Conservation (phyloP, 1,284 basidiomycete species). For the Agroathelia rolfsii region DNA sequence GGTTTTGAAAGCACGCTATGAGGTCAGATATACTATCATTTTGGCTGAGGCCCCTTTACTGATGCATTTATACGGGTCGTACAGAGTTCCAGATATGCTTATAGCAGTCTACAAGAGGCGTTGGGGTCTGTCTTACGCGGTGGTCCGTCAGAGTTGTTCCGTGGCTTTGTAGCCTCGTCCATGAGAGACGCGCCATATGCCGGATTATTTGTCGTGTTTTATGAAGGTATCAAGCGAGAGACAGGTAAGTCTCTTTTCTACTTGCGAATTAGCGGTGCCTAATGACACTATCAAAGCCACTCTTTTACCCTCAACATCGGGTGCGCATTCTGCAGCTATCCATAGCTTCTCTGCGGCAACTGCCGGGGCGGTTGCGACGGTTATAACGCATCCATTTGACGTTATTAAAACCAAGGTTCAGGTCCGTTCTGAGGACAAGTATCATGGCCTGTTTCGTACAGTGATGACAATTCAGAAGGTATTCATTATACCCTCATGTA, state of each 20-base stretch:
- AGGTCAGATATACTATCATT: conserved; percentile 42
- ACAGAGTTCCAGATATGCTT: conserved; percentile 75
- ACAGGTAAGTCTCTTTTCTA: conserved; percentile 34
- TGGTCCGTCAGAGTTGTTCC: conserved; percentile 78
- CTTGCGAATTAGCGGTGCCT: conserved; percentile 13
- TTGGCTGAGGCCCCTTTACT: conserved; percentile 2
- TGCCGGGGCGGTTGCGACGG: conserved; percentile 73
- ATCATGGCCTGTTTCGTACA: conserved; percentile 62
- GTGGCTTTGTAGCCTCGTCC: conserved; percentile 85
- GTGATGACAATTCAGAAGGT: conserved; percentile 60
- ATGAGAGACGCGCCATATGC: conserved; percentile 94
- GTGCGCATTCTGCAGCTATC: conserved; percentile 33
- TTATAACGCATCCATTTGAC: conserved; percentile 84
- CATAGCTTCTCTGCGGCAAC: conserved; percentile 60
- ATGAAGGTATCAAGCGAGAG: conserved; percentile 77
- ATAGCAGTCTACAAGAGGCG: conserved; percentile 56
- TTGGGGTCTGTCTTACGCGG: conserved; percentile 53
- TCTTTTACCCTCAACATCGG: conserved; percentile 28
- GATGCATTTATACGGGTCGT: conserved; percentile 6
- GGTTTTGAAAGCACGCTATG: conserved; percentile 89
- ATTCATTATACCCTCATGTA: conserved; percentile 5
- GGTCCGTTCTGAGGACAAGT: conserved; percentile 64
- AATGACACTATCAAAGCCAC: conserved; percentile 16
- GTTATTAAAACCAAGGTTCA: conserved; percentile 92
- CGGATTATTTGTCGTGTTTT: conserved; percentile 86